A percentile compares a stretch with the other conserved stretches of the same genome.
Evolutionary conservation across 257 asterid species (phyloP).

Genomic region (Capsicum rhomboideum): DNA sequence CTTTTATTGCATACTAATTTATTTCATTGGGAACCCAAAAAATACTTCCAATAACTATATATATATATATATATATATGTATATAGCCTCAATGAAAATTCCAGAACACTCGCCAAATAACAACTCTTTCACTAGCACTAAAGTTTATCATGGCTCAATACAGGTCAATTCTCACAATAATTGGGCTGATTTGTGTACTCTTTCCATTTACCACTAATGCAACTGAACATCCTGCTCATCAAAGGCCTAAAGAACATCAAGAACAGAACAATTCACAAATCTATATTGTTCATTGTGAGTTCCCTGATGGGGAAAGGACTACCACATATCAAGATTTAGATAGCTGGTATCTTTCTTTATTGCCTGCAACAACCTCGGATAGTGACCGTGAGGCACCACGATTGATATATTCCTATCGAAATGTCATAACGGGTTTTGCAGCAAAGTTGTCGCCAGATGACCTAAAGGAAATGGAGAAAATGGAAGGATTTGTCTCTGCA

Average conservation of each 20-base stretch:
- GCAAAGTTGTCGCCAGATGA: slow-evolving; percentile 13
- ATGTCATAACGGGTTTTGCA: slow-evolving; percentile 21
- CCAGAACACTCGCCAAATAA: neutral
- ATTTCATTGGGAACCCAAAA: neutral
- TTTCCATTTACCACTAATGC: neutral
- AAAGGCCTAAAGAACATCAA: neutral
- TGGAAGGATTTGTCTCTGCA: slow-evolving; percentile 14
- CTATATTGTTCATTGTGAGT: slow-evolving; percentile 25
- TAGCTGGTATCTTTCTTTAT: slow-evolving; percentile 18
- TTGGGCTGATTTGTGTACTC: neutral
- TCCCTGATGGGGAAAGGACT: neutral
- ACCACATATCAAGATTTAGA: neutral
- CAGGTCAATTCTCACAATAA: neutral
- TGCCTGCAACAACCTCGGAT: neutral
- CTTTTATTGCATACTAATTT: too few relatives aligned
- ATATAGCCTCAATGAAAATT: neutral
- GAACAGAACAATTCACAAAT: neutral
- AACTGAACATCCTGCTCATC: neutral
- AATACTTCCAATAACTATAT: neutral
- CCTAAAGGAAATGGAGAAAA: slow-evolving; percentile 6
- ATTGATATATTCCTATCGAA: slow-evolving; percentile 11
- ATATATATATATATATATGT: too few relatives aligned
- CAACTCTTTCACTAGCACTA: neutral
- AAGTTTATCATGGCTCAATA: neutral
- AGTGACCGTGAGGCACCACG: neutral